These are phyloP conservation scores for Pseudopithomyces maydicus DNA, from an alignment of 2,329 filamentous ascomycete genomes.

Conservation along the genomic window DNA sequence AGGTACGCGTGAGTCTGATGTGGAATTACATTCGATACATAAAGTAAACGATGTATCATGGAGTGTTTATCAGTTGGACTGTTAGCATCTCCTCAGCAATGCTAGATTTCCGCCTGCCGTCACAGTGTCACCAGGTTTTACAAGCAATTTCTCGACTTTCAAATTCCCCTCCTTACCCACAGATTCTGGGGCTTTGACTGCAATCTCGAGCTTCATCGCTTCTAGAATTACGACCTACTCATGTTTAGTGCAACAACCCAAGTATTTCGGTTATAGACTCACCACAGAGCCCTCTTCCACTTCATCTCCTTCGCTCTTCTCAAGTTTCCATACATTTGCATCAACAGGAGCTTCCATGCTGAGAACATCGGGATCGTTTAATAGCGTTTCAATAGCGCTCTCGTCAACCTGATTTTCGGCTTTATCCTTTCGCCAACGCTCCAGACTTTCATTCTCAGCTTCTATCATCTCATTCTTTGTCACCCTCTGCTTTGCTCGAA, in stretches of 20 bases:
- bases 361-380: constrained; percentile 49
- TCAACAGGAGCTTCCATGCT: constrained; percentile 51
- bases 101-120: constrained; percentile 42
- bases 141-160: constrained; percentile 49
- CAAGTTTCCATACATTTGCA: constrained; percentile 54
- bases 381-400: constrained; percentile 54
- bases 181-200: constrained; percentile 47
- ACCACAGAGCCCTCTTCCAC: constrained; percentile 41
- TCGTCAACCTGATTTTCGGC: constrained; percentile 52
- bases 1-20: too few relatives aligned
- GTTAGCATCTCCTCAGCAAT: constrained; percentile 18
- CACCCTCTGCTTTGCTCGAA: constrained; percentile 52
- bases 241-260: constrained; percentile 5
- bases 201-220: constrained; percentile 55
- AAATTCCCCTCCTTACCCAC: constrained; percentile 20
- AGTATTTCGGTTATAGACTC: constrained; percentile 5
- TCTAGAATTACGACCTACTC: constrained; percentile 49
- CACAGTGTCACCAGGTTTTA: constrained; percentile 49
- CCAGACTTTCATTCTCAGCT: constrained; percentile 53
- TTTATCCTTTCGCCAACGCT: constrained; percentile 51
- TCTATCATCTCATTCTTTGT: constrained; percentile 56
- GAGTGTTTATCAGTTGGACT: neutral
- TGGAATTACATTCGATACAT: too few relatives aligned
- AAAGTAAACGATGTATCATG: too few relatives aligned
- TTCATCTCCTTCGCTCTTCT: constrained; percentile 44